Evolutionary conservation across 306 rosid species (phyloP).

Genomic region (peach (Prunus persica)): Prunus_persica_NCBIv2 NC_034012.1:7805001-7805500

Average conservation of each 20-base stretch:
- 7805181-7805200: neutral
- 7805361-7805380: neutral
- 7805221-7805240: neutral
- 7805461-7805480: neutral
- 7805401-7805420: neutral
- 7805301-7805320: neutral
- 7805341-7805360: neutral
- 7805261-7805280: neutral
- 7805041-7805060: neutral
- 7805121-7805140: neutral
- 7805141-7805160: neutral
- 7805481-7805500: neutral
- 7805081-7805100: neutral
- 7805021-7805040: constrained; percentile 7
- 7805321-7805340: neutral
- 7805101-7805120: neutral
- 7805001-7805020: constrained; percentile 83
- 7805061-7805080: neutral
- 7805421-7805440: neutral
- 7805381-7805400: neutral
- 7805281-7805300: neutral
- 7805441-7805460: neutral
- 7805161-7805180: neutral
- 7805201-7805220: neutral
- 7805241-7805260: neutral